phyloP scores from a whole-genome alignment of 768 basidiomycete genomes.

The Leccinum disarticulatum region DNA sequence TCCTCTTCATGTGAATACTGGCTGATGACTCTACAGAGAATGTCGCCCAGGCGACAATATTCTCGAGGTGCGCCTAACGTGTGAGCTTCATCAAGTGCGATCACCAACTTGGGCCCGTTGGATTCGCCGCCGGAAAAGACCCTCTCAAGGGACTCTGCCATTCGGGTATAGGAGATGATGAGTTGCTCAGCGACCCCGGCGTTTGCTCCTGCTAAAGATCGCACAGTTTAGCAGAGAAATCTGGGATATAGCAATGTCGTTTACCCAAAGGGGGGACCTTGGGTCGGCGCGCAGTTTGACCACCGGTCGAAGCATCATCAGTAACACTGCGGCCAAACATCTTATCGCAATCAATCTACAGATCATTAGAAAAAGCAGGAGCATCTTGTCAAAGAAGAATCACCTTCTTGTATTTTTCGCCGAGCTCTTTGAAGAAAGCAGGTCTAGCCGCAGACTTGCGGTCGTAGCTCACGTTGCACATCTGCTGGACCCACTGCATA shows the following conservation, averaged over 20 bases:
- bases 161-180: neutral
- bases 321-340: neutral
- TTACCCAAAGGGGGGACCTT: neutral
- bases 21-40: slow-evolving; percentile 4
- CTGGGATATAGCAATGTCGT: too few relatives aligned
- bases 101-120: slow-evolving; percentile 5
- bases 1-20: slow-evolving; percentile 5
- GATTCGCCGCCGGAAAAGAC: neutral
- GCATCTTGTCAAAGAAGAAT: neutral
- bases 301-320: neutral
- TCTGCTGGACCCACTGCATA: slow-evolving; percentile 2
- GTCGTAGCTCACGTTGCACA: neutral
- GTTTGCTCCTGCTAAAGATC: neutral
- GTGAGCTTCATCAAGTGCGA: slow-evolving; percentile 19
- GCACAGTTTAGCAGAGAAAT: neutral
- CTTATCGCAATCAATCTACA: neutral
- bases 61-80: neutral
- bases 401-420: neutral
- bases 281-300: neutral
- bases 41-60: slow-evolving; percentile 4
- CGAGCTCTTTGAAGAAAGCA: neutral
- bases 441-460: neutral
- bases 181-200: neutral
- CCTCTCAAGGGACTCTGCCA: neutral
- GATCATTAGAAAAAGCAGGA: neutral